phyloP scores from a whole-genome alignment of 176 grass and related monocot genomes.

The Oryza rufipogon region DNA sequence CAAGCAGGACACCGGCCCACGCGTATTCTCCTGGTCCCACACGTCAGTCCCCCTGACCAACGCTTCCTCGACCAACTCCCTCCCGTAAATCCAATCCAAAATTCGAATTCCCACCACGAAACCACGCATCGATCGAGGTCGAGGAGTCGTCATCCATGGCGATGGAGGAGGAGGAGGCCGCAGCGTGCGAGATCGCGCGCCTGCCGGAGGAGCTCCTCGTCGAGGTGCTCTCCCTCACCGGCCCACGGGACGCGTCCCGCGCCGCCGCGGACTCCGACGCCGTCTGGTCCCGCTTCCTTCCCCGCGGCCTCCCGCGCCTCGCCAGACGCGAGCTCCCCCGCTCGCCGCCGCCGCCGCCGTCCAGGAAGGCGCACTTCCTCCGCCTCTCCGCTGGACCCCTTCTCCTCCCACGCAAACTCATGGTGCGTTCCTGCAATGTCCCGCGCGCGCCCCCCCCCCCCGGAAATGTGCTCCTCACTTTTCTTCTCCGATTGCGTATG shows the following conservation, averaged over 20 bases:
- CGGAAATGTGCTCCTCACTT: neutral
- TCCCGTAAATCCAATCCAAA: too few species aligned
- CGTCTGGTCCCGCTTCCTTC: conserved; percentile 68
- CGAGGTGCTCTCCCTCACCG: conserved; percentile 47
- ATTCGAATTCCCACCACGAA: too few species aligned
- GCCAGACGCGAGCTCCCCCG: conserved; percentile 36
- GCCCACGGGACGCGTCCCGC: conserved; percentile 57
- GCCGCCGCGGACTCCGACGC: conserved; percentile 47
- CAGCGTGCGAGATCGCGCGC: conserved; percentile 25
- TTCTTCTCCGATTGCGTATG: too few species aligned
- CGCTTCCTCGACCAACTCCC: too few species aligned
- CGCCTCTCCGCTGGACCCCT: conserved; percentile 45
- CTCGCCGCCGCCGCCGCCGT: neutral
- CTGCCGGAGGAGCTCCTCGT: conserved; percentile 65
- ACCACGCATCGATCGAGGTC: too few species aligned
- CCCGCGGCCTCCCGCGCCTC: conserved; percentile 32
- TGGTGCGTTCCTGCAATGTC: too few species aligned
- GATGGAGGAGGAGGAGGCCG: neutral
- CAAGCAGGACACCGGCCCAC: too few species aligned
- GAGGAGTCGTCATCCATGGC: too few species aligned
- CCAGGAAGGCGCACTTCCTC: conserved; percentile 56
- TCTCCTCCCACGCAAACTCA: conserved; percentile 34
- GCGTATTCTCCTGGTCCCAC: too few species aligned
- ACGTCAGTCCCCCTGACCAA: too few species aligned
- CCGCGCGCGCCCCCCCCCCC: too few species aligned